Percentiles rank a stretch among this genome's conserved stretches.
phyloP scores from a whole-genome alignment of 2,329 filamentous ascomycete genomes.

The Ophiocordyceps australis region DNA sequence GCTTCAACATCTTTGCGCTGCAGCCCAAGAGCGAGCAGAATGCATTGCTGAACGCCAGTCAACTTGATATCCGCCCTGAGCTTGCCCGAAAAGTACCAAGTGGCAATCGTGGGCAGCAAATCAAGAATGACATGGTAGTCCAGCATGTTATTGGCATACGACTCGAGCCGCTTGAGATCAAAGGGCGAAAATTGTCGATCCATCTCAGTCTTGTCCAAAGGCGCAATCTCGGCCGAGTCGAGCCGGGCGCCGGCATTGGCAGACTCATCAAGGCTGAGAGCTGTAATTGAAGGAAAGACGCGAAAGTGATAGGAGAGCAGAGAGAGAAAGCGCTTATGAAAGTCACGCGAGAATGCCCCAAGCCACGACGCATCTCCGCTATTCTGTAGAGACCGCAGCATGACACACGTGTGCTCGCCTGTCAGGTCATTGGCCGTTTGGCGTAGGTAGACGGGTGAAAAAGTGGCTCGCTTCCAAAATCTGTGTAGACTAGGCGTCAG shows the following conservation, averaged over 20 bases:
- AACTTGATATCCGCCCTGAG: slow-evolving; percentile 51
- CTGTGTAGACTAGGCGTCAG: slow-evolving; percentile 75
- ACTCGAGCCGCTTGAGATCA: slow-evolving; percentile 86
- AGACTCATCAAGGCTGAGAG: slow-evolving; percentile 76
- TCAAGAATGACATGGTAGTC: slow-evolving; percentile 97
- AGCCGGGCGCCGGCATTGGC: slow-evolving; percentile 55
- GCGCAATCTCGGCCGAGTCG: slow-evolving; percentile 28
- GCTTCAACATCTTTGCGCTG: slow-evolving; percentile 78
- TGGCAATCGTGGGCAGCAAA: slow-evolving; percentile 66
- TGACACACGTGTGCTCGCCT: slow-evolving; percentile 93
- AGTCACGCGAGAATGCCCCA: slow-evolving; percentile 78
- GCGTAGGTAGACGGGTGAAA: slow-evolving; percentile 79
- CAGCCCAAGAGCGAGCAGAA: slow-evolving; percentile 77
- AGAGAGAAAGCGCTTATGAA: slow-evolving; percentile 82
- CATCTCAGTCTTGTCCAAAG: slow-evolving; percentile 57
- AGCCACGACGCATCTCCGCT: slow-evolving; percentile 67
- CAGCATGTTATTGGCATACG: slow-evolving; percentile 90
- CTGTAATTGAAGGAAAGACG: slow-evolving; percentile 57
- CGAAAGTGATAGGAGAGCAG: slow-evolving; percentile 89
- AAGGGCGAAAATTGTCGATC: slow-evolving; percentile 72
- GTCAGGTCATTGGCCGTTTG: slow-evolving; percentile 95
- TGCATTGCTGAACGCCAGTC: slow-evolving; percentile 66
- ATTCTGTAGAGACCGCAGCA: slow-evolving; percentile 64
- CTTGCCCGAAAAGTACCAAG: slow-evolving; percentile 69
- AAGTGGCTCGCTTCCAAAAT: slow-evolving; percentile 86